Evolutionary conservation across 495 filamentous ascomycete species (phyloP), one percentile per base, ranked within the genome.

Genomic region (Symbiotaphrina buchneri): DNA sequence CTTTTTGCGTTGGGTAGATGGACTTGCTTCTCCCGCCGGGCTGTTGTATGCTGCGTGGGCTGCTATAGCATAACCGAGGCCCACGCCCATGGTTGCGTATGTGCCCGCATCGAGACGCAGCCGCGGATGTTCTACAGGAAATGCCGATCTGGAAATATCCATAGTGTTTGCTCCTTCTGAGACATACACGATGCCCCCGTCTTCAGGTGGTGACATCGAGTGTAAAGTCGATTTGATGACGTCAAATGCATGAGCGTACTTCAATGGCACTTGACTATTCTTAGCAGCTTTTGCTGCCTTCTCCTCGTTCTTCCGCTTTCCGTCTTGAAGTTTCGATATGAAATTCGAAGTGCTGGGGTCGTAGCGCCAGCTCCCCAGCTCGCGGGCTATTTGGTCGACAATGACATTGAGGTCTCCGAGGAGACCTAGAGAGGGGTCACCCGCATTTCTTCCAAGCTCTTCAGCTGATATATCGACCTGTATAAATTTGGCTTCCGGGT

Each of bases 91-190:
- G 1, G 69, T 73, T 0, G 70, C 69, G 37, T 71, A 60, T 0
- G 68, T 70, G 8, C 70, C 69, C 5, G 69, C 68, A 37, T 74
- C 68, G 17, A 73, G 58, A 1, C 68, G 59, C 2, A 64, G 56
- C 19, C 70, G 59, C 5, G 70, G 69, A 31, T 66, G 49, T 11
- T 62, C 47, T 7, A 74, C 51, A 0, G 58, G 53, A 47, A 74
- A 71, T 37, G 63, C 55, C 16, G 56, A 57, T n/a, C 68, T 60
- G 3, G 61, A 65, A 25, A 73, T 72, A 39, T 72, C 66, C 70
- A 74, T 72, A 10, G 68, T 70, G 46, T 73, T 73, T 16, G 68
- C 67, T 27, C 69, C 69, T 49, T 74, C 69, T 1, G 66, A 71
- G 32, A 74, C 50, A 36, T 71, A 72, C 11, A 73, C 61, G 17